phyloP scores from a whole-genome alignment of 2,329 filamentous ascomycete genomes.

The Dactylellina sp. region DNA sequence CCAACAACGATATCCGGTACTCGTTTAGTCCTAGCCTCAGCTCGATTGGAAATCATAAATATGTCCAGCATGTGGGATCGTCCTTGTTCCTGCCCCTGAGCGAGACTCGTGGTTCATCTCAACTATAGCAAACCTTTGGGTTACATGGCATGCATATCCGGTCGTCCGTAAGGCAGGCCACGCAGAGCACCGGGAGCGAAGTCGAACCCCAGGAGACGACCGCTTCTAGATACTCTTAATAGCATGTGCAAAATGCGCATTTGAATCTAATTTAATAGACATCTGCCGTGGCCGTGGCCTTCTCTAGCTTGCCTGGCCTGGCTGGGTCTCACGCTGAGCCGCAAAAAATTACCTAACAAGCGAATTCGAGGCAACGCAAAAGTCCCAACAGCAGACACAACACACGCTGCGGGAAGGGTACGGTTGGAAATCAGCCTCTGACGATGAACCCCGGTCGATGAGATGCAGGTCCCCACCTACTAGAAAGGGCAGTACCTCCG shows the following conservation, averaged over 20 bases:
- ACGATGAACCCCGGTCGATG: slow-evolving; percentile 10
- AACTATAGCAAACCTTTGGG: background rate
- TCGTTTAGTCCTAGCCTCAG: background rate
- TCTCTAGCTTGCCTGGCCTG: too few relatives aligned
- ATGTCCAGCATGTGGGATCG: slow-evolving; percentile 37
- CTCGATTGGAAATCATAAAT: background rate
- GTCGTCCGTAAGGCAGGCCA: slow-evolving; percentile 42
- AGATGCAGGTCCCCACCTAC: slow-evolving; percentile 50
- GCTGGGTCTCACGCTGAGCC: background rate
- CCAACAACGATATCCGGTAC: too few relatives aligned
- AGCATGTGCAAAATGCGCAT: slow-evolving; percentile 29
- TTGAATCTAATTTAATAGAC: too few relatives aligned
- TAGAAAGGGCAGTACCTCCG: slow-evolving; percentile 52
- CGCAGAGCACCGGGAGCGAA: too few relatives aligned
- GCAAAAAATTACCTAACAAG: slow-evolving; percentile 13
- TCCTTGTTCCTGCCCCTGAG: slow-evolving; percentile 32
- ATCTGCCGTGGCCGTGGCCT: too few relatives aligned
- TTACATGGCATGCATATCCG: slow-evolving; percentile 32
- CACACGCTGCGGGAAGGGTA: slow-evolving; percentile 17
- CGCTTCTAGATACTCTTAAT: slow-evolving; percentile 1
- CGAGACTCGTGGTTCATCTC: slow-evolving; percentile 16
- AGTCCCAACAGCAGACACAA: slow-evolving; percentile 43
- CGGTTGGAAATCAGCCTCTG: too few relatives aligned
- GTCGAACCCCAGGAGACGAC: background rate
- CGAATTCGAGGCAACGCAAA: slow-evolving; percentile 35